phyloP scores from a whole-genome alignment of 257 asterid genomes.

The Solanum clarkiae region DNA sequence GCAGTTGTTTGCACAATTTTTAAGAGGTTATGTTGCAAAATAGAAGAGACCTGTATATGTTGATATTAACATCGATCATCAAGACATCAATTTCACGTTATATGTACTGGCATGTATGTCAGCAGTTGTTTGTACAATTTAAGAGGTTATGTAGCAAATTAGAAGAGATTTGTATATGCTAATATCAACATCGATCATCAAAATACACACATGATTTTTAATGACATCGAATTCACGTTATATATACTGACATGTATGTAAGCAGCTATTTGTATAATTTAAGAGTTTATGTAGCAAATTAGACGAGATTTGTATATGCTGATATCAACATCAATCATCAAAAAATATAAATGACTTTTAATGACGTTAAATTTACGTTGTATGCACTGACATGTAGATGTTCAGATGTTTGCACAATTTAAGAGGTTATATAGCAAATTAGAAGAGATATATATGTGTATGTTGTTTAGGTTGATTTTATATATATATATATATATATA shows the following conservation, averaged over 20 bases:
- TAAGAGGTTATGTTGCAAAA: neutral
- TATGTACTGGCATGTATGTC: neutral
- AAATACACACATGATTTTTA: neutral
- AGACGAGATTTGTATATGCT: neutral
- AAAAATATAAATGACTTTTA: too few species aligned
- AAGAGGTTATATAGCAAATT: neutral
- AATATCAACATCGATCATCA: neutral
- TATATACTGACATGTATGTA: neutral
- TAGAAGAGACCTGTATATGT: neutral
- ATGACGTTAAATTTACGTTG: too few species aligned
- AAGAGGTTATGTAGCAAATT: too few species aligned
- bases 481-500: too few species aligned
- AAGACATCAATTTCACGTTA: neutral
- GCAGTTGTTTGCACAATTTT: neutral
- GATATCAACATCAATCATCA: too few species aligned
- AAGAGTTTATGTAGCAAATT: neutral
- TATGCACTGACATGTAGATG: too few species aligned
- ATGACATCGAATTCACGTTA: neutral
- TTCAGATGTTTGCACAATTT: neutral
- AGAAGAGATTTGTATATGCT: neutral
- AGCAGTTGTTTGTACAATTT: neutral
- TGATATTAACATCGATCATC: too few species aligned
- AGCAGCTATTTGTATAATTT: neutral
- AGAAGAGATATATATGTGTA: neutral
- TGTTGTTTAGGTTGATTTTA: neutral